phyloP scores from a whole-genome alignment of 2,329 filamentous ascomycete species.

The Lasiodiplodia sp. region DNA sequence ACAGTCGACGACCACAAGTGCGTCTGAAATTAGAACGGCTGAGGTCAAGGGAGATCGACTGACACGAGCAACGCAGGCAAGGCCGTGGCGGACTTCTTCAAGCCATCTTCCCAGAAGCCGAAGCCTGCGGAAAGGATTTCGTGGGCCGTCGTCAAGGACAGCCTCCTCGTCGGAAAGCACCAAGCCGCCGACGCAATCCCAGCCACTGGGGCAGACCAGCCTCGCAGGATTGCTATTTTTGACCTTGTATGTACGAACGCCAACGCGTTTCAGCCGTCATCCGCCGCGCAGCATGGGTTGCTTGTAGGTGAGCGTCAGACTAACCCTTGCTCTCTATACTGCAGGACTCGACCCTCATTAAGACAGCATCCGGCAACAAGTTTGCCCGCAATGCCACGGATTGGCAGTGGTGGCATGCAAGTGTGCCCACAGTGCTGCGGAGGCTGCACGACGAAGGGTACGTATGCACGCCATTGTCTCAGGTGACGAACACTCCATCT shows the following conservation, averaged over 20 bases:
- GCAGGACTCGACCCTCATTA: constrained; percentile 87
- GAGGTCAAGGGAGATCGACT: constrained; percentile 2
- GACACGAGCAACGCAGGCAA: constrained; percentile 57
- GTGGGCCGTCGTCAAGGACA: constrained; percentile 73
- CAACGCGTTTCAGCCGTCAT: constrained; percentile 27
- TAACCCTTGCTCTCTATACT: constrained; percentile 22
- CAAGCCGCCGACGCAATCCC: constrained; percentile 47
- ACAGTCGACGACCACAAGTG: constrained; percentile 62
- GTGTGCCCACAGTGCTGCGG: constrained; percentile 72
- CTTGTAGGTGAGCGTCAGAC: constrained; percentile 11
- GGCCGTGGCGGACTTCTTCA: constrained; percentile 86
- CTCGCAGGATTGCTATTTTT: constrained; percentile 46
- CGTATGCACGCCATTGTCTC: constrained; percentile 32
- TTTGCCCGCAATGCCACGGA: constrained; percentile 75
- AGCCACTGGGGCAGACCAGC: constrained; percentile 30
- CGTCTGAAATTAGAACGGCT: constrained; percentile 32
- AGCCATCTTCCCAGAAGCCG: constrained; percentile 83
- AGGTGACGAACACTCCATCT: constrained; percentile 30
- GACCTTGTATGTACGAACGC: constrained; percentile 44
- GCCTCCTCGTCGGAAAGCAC: constrained; percentile 80
- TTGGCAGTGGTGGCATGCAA: constrained; percentile 92
- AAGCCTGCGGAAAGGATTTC: constrained; percentile 78
- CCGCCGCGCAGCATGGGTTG: constrained; percentile 2
- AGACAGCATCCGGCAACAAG: constrained; percentile 79
- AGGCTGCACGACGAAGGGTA: constrained; percentile 75